Conservation (phyloP, 1,284 basidiomycete genomes). For the Meripilus lineatus region DNA sequence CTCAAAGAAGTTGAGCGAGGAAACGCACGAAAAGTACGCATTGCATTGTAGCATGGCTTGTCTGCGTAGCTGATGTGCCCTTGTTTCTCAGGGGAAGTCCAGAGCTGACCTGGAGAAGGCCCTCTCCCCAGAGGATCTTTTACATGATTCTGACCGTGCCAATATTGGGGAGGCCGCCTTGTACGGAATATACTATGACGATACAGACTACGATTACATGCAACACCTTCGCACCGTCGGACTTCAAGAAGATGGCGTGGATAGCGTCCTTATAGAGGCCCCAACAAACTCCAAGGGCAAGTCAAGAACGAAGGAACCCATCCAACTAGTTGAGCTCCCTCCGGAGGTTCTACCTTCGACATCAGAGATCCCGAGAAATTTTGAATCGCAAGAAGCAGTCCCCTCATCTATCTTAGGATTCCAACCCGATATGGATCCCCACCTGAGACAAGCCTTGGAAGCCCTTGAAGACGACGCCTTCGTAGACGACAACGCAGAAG, state of each 20-base stretch:
- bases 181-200: slow-evolving; percentile 95
- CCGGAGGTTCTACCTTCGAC: slow-evolving; percentile 69
- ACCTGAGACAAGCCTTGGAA: slow-evolving; percentile 89
- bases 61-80: no score
- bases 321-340: slow-evolving; percentile 52
- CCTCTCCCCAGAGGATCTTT: slow-evolving; percentile 58
- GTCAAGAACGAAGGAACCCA: slow-evolving; percentile 27
- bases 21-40: slow-evolving; percentile 62
- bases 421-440: slow-evolving; percentile 96
- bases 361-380: slow-evolving; percentile 69
- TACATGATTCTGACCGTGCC: slow-evolving; percentile 30
- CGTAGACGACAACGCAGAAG: slow-evolving; percentile 69
- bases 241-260: slow-evolving; percentile 68
- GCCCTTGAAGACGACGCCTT: slow-evolving; percentile 97
- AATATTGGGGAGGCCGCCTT: slow-evolving; percentile 83
- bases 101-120: slow-evolving; percentile 66
- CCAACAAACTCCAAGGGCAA: slow-evolving; percentile 40
- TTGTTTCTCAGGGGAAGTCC: slow-evolving; percentile 59
- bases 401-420: slow-evolving; percentile 86
- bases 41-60: no score
- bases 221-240: slow-evolving; percentile 86
- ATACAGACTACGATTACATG: slow-evolving; percentile 99
- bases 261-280: slow-evolving; percentile 73
- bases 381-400: slow-evolving; percentile 70
- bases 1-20: slow-evolving; percentile 77